Evolutionary conservation across 768 basidiomycete genomes (phyloP).

Genomic region (Mycena crocata): DNA sequence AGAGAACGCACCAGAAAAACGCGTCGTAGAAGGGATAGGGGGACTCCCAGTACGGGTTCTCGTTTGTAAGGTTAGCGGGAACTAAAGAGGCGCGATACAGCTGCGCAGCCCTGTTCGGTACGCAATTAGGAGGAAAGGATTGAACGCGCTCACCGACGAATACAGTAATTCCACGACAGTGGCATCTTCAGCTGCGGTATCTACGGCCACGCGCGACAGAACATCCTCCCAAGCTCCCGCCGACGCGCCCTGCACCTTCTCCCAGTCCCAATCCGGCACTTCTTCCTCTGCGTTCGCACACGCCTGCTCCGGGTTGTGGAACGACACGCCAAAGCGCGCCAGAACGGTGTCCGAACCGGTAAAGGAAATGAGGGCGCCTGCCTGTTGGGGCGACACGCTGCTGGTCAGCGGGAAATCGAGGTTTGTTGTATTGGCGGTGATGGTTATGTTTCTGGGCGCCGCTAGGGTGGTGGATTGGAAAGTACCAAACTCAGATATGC

Average conservation of each 20-base stretch:
- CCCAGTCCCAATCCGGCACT: conserved; percentile 61
- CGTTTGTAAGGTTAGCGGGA: conserved; percentile 61
- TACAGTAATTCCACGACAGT: conserved; percentile 59
- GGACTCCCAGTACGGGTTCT: conserved; percentile 64
- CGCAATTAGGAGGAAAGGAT: neutral
- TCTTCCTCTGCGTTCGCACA: conserved; percentile 69
- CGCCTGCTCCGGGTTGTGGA: conserved; percentile 62
- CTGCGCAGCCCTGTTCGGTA: conserved; percentile 36
- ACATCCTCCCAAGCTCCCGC: conserved; percentile 56
- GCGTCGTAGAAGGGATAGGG: conserved; percentile 62
- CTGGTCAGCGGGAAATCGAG: conserved; percentile 53
- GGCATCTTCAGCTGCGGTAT: conserved; percentile 51
- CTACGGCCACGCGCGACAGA: conserved; percentile 49
- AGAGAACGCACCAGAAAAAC: conserved; percentile 56
- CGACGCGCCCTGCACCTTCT: conserved; percentile 52
- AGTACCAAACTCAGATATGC: conserved; percentile 50
- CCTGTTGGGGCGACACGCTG: conserved; percentile 53
- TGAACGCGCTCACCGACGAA: conserved; percentile 53
- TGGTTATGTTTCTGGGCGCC: conserved; percentile 48
- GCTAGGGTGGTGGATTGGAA: conserved; percentile 51
- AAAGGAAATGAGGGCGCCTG: conserved; percentile 59
- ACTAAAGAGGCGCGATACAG: conserved; percentile 63
- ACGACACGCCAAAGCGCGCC: conserved; percentile 70
- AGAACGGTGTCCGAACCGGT: conserved; percentile 48
- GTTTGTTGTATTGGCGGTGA: conserved; percentile 46